Percentiles rank a stretch among this genome's conserved stretches.
Conservation (phyloP, 164 flowering plant genomes). For the Taxillus chinensis region DNA sequence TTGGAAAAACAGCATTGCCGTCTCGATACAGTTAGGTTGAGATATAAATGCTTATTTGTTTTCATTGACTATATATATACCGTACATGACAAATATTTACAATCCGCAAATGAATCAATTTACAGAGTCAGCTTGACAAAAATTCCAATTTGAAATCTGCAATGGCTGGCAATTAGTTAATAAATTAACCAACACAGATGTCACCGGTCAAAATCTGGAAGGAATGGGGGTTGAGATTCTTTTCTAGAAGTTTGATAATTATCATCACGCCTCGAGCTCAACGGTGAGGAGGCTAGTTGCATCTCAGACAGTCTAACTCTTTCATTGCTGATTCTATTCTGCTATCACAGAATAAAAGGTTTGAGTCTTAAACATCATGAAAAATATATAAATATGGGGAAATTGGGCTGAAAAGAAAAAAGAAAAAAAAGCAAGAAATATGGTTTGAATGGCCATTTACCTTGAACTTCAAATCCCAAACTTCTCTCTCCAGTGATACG, state of each 20-base stretch:
- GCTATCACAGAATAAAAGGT: slow-evolving; percentile 8
- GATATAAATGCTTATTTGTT: too few relatives aligned
- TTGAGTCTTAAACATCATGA: too few relatives aligned
- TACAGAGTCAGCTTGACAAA: too few relatives aligned
- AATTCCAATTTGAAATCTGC: too few relatives aligned
- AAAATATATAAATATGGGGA: too few relatives aligned
- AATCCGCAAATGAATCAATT: too few relatives aligned
- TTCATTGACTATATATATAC: too few relatives aligned
- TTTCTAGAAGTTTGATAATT: slow-evolving; percentile 26
- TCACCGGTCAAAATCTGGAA: slow-evolving; percentile 48
- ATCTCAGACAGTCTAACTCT: slow-evolving; percentile 47
- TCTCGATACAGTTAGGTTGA: too few relatives aligned
- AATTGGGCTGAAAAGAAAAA: background rate
- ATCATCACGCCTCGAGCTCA: slow-evolving; percentile 32
- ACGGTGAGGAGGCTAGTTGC: slow-evolving; percentile 43
- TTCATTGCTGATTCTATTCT: slow-evolving; percentile 51
- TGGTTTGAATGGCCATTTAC: slow-evolving; percentile 16
- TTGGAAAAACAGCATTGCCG: too few relatives aligned
- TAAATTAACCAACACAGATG: too few relatives aligned
- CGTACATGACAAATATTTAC: too few relatives aligned
- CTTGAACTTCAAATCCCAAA: slow-evolving; percentile 57
- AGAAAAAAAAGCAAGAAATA: background rate
- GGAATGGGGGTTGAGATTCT: slow-evolving; percentile 30
- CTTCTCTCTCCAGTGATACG: slow-evolving; percentile 43
- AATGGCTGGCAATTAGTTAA: too few relatives aligned